A percentile compares a stretch with the other conserved stretches of the same genome.
Conservation (phyloP, 2,329 filamentous ascomycete species). For the Alternaria ethzedia region DNA sequence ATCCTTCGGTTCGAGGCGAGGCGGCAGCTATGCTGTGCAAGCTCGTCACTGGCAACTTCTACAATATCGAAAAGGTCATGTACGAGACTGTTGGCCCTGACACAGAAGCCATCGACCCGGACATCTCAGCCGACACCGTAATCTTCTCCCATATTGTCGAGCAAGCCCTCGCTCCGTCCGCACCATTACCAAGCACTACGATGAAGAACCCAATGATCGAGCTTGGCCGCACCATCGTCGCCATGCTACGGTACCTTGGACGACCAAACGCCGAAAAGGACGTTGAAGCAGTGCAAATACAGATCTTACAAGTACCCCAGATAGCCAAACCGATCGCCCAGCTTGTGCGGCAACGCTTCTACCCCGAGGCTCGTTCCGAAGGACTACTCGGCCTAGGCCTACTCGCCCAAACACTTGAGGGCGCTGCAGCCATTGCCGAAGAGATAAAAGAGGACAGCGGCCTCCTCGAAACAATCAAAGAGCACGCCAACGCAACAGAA, state of each 20-base stretch:
- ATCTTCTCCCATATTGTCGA: constrained; percentile 38
- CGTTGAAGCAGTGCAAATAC: constrained; percentile 27
- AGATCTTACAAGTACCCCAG: constrained; percentile 37
- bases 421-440: constrained; percentile 35
- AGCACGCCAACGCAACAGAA: constrained; percentile 38
- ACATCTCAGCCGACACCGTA: constrained; percentile 26
- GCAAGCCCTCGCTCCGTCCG: constrained; percentile 39
- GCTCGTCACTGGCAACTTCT: constrained; percentile 38
- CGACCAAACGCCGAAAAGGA: constrained; percentile 29
- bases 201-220: constrained; percentile 50
- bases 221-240: constrained; percentile 38
- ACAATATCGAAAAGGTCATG: constrained; percentile 41
- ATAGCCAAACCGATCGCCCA: constrained; percentile 40
- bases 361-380: constrained; percentile 44
- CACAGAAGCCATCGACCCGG: constrained; percentile 17
- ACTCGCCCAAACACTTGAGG: constrained; percentile 39
- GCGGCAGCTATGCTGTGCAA: constrained; percentile 45
- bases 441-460: constrained; percentile 37
- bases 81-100: constrained; percentile 25
- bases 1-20: constrained; percentile 45
- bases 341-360: constrained; percentile 46
- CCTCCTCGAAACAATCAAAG: constrained; percentile 42
- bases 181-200: constrained; percentile 43
- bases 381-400: constrained; percentile 45
- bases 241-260: constrained; percentile 25